These are phyloP conservation scores for Penicillium diatomitis DNA, from an alignment of 495 filamentous ascomycete species.

Conservation along the genomic window DNA sequence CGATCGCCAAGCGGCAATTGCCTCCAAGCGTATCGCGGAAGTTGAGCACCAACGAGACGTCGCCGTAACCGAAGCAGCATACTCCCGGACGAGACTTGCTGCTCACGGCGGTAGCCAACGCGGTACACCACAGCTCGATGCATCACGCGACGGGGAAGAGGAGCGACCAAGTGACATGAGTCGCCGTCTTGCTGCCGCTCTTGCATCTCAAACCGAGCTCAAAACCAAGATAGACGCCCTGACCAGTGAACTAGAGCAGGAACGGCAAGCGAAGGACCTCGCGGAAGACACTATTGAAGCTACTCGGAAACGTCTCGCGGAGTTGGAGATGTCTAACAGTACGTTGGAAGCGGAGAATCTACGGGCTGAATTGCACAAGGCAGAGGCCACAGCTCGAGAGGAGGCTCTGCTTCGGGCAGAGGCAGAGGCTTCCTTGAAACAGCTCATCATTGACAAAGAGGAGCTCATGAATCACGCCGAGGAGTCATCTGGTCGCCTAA, in stretches of 20 bases:
- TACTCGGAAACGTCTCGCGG: conserved; percentile 70
- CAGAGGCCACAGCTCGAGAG: conserved; percentile 64
- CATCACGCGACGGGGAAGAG: conserved; percentile 45
- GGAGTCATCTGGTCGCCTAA: conserved; percentile 54
- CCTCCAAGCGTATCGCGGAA: conserved; percentile 83
- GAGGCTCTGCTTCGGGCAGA: conserved; percentile 67
- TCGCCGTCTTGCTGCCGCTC: conserved; percentile 68
- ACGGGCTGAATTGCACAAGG: conserved; percentile 71
- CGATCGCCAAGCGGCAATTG: conserved; percentile 71
- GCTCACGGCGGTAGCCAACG: conserved; percentile 65
- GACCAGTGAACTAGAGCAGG: conserved; percentile 62
- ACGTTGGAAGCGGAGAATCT: conserved; percentile 75
- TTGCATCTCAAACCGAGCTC: conserved; percentile 69
- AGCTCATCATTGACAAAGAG: conserved; percentile 74
- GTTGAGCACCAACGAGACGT: conserved; percentile 88
- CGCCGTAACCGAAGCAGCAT: conserved; percentile 84
- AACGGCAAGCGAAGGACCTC: conserved; percentile 67
- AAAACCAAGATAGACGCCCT: conserved; percentile 59
- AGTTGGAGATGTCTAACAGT: conserved; percentile 78
- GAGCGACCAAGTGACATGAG: conserved; percentile 72
- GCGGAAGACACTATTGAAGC: conserved; percentile 83
- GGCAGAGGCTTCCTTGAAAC: conserved; percentile 59
- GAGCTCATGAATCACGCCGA: conserved; percentile 64
- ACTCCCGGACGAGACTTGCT: conserved; percentile 87
- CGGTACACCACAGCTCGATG: conserved; percentile 63